A percentile compares a stretch with the other conserved stretches of the same genome.
phyloP scores from a whole-genome alignment of 441 rosid genomes.

The Monsonia emarginata region DNA sequence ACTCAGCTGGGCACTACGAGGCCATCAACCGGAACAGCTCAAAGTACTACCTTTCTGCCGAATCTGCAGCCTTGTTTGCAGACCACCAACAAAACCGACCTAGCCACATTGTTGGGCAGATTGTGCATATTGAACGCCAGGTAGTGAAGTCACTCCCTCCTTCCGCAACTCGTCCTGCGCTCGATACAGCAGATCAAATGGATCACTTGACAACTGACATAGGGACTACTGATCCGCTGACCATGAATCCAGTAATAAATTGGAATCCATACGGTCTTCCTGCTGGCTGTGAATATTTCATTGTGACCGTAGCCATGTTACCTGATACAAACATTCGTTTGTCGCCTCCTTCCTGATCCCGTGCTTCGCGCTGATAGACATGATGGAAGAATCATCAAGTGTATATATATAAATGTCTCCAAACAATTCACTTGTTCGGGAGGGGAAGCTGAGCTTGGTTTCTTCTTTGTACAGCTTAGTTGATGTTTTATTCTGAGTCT shows the following conservation, averaged over 20 bases:
- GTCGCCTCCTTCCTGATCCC: constrained; percentile 74
- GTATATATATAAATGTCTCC: constrained; percentile 29
- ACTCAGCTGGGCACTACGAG: constrained; percentile 66
- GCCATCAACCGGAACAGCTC: constrained; percentile 66
- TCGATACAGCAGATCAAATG: constrained; percentile 23
- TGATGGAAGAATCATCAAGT: constrained; percentile 58
- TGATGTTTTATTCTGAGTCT: constrained; percentile 30
- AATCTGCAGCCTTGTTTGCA: constrained; percentile 81
- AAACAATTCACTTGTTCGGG: constrained; percentile 9
- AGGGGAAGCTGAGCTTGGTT: constrained; percentile 30
- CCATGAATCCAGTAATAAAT: constrained; percentile 40
- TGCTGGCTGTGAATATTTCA: constrained; percentile 76
- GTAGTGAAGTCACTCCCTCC: constrained; percentile 50
- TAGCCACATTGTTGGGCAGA: constrained; percentile 69
- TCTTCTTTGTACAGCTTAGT: constrained; percentile 41
- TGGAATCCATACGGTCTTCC: constrained; percentile 67
- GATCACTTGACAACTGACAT: constrained; percentile 42
- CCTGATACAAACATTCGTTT: constrained; percentile 73
- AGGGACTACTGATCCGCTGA: constrained; percentile 38
- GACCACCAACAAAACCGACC: constrained; percentile 78
- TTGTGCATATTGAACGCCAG: constrained; percentile 87
- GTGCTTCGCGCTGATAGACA: constrained; percentile 41
- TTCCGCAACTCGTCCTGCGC: too few species aligned
- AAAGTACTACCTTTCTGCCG: constrained; percentile 79
- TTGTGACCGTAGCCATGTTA: constrained; percentile 95